Conservation (phyloP, 1,284 basidiomycete genomes). For the Grifola frondosa region DNA sequence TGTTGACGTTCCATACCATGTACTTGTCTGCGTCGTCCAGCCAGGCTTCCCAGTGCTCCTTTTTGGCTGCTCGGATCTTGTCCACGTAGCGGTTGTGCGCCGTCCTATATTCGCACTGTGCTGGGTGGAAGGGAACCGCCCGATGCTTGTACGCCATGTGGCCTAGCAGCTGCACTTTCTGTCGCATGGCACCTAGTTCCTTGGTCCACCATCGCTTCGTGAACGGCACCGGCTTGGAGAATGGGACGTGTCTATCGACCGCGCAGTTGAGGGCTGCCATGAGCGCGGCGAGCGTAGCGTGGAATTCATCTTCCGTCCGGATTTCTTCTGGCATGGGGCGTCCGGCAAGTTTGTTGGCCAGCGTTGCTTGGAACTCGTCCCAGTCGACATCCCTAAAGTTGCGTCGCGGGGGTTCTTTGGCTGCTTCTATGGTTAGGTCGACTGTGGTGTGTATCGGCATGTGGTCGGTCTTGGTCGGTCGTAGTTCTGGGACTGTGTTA, state of each 20-base stretch:
- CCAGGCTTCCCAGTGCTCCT: slow-evolving; percentile 36
- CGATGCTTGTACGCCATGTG: slow-evolving; percentile 30
- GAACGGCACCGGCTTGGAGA: background rate
- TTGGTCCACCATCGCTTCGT: slow-evolving; percentile 3
- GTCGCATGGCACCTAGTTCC: slow-evolving; percentile 2
- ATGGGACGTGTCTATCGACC: slow-evolving; percentile 9
- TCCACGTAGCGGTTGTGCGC: slow-evolving; percentile 29
- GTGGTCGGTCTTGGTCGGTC: slow-evolving; percentile 28
- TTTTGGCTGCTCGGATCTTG: slow-evolving; percentile 30
- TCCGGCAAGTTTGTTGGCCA: no score
- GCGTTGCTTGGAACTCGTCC: slow-evolving; percentile 16
- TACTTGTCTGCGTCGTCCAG: slow-evolving; percentile 27
- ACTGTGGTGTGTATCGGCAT: slow-evolving; percentile 22
- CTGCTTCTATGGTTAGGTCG: slow-evolving; percentile 5
- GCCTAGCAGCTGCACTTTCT: slow-evolving; percentile 25
- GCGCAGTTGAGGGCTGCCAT: slow-evolving; percentile 17
- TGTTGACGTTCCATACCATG: slow-evolving; percentile 35
- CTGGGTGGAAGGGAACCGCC: slow-evolving; percentile 28
- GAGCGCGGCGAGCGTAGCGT: slow-evolving; percentile 15
- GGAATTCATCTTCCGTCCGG: slow-evolving; percentile 21
- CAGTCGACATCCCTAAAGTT: slow-evolving; percentile 30
- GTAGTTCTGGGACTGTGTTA: slow-evolving; percentile 3
- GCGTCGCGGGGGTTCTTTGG: background rate
- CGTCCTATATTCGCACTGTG: slow-evolving; percentile 22
- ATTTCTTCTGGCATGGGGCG: no score